These are phyloP conservation scores for Choiromyces venosus DNA, from an alignment of 495 filamentous ascomycete species.

Conservation along the genomic window DNA sequence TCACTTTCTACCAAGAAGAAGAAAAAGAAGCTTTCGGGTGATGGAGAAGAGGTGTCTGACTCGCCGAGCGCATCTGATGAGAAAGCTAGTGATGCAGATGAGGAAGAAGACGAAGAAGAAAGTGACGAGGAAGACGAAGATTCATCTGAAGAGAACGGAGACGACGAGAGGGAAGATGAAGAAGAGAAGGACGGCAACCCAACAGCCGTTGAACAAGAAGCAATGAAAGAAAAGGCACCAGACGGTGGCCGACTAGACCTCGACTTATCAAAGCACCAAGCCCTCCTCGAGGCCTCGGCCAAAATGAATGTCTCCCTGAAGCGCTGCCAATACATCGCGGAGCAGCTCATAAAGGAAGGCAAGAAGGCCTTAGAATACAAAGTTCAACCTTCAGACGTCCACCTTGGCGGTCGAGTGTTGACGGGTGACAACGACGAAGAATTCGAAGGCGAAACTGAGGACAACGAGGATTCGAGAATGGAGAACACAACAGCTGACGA, in stretches of 20 bases:
- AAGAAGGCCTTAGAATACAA: slow-evolving; percentile 78
- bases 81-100: slow-evolving; percentile 38
- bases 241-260: slow-evolving; percentile 75
- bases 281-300: slow-evolving; percentile 78
- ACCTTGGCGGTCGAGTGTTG: slow-evolving; percentile 75
- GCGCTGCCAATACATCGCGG: slow-evolving; percentile 77
- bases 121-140: slow-evolving; percentile 46
- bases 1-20: slow-evolving; percentile 39
- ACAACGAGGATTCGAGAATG: slow-evolving; percentile 20
- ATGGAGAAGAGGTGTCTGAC: neutral
- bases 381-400: slow-evolving; percentile 69
- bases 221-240: slow-evolving; percentile 39
- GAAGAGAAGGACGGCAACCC: slow-evolving; percentile 46
- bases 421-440: slow-evolving; percentile 57
- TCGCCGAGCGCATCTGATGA: neutral
- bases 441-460: slow-evolving; percentile 38
- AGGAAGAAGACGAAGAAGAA: slow-evolving; percentile 38
- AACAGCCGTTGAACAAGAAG: slow-evolving; percentile 20
- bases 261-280: slow-evolving; percentile 82
- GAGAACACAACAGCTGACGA: slow-evolving; percentile 14
- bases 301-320: slow-evolving; percentile 91
- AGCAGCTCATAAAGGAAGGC: slow-evolving; percentile 81
- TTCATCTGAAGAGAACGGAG: slow-evolving; percentile 43
- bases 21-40: slow-evolving; percentile 29
- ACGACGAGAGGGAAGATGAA: slow-evolving; percentile 49